A percentile compares a stretch with the other conserved stretches of the same genome.
phyloP scores from a whole-genome alignment of 257 asterid genomes.

The Hygrophila difformis region DNA sequence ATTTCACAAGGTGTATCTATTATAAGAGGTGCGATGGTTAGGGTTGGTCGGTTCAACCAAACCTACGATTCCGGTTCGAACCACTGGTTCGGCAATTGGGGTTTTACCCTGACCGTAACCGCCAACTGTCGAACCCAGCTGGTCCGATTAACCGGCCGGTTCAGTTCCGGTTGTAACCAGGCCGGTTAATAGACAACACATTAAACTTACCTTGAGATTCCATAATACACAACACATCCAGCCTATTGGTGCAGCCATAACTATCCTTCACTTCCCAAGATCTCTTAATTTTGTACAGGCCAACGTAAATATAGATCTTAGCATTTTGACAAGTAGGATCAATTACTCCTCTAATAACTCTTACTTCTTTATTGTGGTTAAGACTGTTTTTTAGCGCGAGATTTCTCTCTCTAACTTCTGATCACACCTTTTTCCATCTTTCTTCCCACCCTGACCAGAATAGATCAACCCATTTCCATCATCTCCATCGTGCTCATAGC shows the following conservation, averaged over 20 bases:
- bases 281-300: slow-evolving; percentile 63
- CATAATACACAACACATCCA: too few relatives aligned
- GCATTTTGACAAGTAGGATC: slow-evolving; percentile 25
- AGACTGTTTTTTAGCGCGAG: slow-evolving; percentile 51
- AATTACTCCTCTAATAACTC: slow-evolving; percentile 46
- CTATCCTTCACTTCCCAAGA: slow-evolving; percentile 75
- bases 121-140: too few relatives aligned
- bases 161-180: too few relatives aligned
- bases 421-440: slow-evolving; percentile 68
- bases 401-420: slow-evolving; percentile 81
- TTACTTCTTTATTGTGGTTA: slow-evolving; percentile 43
- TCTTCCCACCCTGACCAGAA: slow-evolving; percentile 86
- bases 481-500: slow-evolving; percentile 79
- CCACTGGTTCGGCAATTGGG: too few relatives aligned
- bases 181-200: too few relatives aligned
- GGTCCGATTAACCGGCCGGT: too few relatives aligned
- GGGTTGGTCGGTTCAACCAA: too few relatives aligned
- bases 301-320: slow-evolving; percentile 74
- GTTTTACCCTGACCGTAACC: too few relatives aligned
- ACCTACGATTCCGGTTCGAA: too few relatives aligned
- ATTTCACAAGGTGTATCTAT: too few relatives aligned
- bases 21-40: too few relatives aligned
- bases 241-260: slow-evolving; percentile 59
- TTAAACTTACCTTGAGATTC: too few relatives aligned
- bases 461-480: slow-evolving; percentile 66